Percentiles rank a stretch among this genome's conserved stretches.
Conservation (phyloP, 2,329 filamentous ascomycete species). For the Colletotrichum sp. region DNA sequence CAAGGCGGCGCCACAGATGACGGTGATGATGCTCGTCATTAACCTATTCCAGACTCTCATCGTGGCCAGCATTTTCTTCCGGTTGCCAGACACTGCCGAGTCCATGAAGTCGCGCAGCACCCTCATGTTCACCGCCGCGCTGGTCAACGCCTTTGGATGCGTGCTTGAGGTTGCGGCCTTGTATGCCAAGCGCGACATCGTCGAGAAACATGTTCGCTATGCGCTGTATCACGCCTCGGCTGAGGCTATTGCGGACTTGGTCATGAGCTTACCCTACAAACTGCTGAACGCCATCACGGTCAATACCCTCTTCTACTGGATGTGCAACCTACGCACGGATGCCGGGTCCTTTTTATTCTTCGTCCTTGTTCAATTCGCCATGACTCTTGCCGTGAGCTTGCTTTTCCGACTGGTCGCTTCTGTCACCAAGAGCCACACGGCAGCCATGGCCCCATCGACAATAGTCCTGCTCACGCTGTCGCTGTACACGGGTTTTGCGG, state of each 20-base stretch:
- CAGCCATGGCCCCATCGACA: slow-evolving; percentile 9
- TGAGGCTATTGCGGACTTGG: slow-evolving; percentile 42
- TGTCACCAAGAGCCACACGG: slow-evolving; percentile 53
- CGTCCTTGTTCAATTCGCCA: slow-evolving; percentile 64
- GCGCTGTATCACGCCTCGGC: slow-evolving; percentile 36
- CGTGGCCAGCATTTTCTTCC: slow-evolving; percentile 70
- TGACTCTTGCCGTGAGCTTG: slow-evolving; percentile 65
- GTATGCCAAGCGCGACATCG: slow-evolving; percentile 33
- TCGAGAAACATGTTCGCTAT: slow-evolving; percentile 35
- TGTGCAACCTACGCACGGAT: slow-evolving; percentile 31
- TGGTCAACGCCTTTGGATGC: slow-evolving; percentile 50
- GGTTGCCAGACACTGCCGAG: slow-evolving; percentile 56
- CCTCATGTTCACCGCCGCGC: slow-evolving; percentile 37
- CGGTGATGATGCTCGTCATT: slow-evolving; percentile 27
- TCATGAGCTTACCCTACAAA: slow-evolving; percentile 49
- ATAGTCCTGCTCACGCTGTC: slow-evolving; percentile 4
- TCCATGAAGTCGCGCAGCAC: slow-evolving; percentile 58
- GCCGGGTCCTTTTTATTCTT: slow-evolving; percentile 63
- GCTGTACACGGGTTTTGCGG: slow-evolving; percentile 15
- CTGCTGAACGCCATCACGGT: slow-evolving; percentile 59
- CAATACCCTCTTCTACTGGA: slow-evolving; percentile 40
- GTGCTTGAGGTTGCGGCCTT: slow-evolving; percentile 36
- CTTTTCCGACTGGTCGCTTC: slow-evolving; percentile 72
- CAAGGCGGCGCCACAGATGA: slow-evolving; percentile 23
- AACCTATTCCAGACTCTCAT: slow-evolving; percentile 67